Evolutionary conservation across 371 early-diverging fungal species (phyloP).

Genomic region (Fennellomyces sp.): DNA sequence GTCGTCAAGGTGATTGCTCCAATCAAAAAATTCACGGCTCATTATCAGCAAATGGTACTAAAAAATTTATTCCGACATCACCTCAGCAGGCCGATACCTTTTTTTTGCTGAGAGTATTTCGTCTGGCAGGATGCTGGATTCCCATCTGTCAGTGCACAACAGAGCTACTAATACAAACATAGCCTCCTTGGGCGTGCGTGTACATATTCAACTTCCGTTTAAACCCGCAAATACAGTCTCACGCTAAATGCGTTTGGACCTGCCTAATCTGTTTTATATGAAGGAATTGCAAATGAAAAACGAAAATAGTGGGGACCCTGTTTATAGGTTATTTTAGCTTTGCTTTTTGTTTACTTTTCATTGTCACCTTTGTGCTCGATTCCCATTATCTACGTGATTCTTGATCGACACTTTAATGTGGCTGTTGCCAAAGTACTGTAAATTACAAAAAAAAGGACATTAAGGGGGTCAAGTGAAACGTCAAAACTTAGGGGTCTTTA

Average conservation of each 20-base stretch:
- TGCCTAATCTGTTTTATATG: not conserved
- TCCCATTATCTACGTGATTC: too few relatives aligned
- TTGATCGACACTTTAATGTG: too few relatives aligned
- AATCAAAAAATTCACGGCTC: not conserved
- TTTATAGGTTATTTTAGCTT: too few relatives aligned
- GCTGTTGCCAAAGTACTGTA: not conserved
- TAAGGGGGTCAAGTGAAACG: not conserved
- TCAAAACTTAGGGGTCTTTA: not conserved
- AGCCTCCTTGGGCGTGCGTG: not conserved
- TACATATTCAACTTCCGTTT: too few relatives aligned
- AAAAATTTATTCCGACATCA: not conserved
- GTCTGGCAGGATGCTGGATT: too few relatives aligned
- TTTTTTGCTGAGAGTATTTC: too few relatives aligned
- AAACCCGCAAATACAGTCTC: too few relatives aligned
- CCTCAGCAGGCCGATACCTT: not conserved
- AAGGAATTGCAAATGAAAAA: too few relatives aligned
- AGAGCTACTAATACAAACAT: not conserved
- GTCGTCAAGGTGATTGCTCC: not conserved
- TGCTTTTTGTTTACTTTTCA: too few relatives aligned
- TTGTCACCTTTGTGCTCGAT: too few relatives aligned
- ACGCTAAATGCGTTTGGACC: not conserved
- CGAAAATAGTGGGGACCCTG: too few relatives aligned
- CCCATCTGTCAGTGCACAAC: conserved; percentile 1
- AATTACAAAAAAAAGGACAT: not conserved
- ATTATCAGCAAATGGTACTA: not conserved